Evolutionary conservation across 306 rosid species (phyloP).

Genomic region (Heteromeles arbutifolia): DNA sequence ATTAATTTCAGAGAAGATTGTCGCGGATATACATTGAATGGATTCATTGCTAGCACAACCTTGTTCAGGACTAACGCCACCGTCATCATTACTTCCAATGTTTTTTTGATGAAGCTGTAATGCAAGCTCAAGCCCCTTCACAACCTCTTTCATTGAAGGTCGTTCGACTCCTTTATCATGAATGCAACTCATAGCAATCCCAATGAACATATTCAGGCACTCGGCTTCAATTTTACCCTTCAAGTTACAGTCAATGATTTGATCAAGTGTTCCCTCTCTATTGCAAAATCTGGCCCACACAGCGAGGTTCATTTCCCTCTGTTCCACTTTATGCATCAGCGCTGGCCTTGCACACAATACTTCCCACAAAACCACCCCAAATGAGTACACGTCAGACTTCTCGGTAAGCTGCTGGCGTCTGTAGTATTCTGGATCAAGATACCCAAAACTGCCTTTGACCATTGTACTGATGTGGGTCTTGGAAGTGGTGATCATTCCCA

Average conservation of each 20-base stretch:
- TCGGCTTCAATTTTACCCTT: slow-evolving; percentile 1
- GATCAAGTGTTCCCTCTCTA: neutral
- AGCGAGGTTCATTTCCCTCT: slow-evolving; percentile 22
- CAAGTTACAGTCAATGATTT: slow-evolving; percentile 12
- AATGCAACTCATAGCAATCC: slow-evolving; percentile 12
- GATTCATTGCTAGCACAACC: neutral
- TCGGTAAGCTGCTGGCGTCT: slow-evolving; percentile 11
- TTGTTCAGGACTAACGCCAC: no score
- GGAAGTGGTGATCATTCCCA: slow-evolving; percentile 2
- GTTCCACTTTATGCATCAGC: slow-evolving; percentile 9
- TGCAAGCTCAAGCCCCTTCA: slow-evolving; percentile 17
- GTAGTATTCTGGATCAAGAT: slow-evolving; percentile 43
- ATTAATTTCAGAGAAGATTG: neutral
- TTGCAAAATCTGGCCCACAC: slow-evolving; percentile 28
- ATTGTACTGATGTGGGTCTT: slow-evolving; percentile 26
- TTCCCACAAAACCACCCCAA: slow-evolving; percentile 35
- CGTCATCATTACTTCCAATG: no score
- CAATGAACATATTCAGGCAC: slow-evolving; percentile 7
- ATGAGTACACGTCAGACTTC: slow-evolving; percentile 45
- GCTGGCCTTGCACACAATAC: slow-evolving; percentile 38
- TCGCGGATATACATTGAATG: neutral
- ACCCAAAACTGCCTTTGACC: slow-evolving; percentile 46
- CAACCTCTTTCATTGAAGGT: slow-evolving; percentile 23
- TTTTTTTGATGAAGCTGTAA: neutral
- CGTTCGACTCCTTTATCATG: slow-evolving; percentile 9